phyloP scores from a whole-genome alignment of 768 basidiomycete species.

The Mrakia blollopis region DNA sequence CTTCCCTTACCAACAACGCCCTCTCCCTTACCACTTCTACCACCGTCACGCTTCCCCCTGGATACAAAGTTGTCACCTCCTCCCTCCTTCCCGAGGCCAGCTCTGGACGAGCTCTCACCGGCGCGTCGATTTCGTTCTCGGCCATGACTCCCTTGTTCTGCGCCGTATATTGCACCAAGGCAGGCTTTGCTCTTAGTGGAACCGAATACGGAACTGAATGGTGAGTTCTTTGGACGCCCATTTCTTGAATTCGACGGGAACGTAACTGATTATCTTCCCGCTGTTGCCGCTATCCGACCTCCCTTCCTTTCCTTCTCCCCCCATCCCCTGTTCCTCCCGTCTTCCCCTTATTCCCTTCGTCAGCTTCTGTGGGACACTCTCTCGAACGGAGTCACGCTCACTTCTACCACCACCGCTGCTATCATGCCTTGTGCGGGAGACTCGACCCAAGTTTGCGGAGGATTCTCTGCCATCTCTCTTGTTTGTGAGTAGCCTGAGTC shows the following conservation, averaged over 20 bases:
- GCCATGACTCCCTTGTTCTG: conserved; percentile 38
- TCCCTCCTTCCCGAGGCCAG: conserved; percentile 17
- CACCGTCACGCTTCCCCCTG: conserved; percentile 9
- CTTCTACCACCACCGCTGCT: conserved; percentile 12
- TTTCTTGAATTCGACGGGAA: too few species aligned
- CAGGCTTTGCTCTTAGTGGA: conserved; percentile 35
- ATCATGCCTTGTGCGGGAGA: conserved; percentile 18
- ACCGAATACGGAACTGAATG: conserved; percentile 36
- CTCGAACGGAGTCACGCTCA: conserved; percentile 20
- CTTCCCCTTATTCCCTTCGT: not conserved
- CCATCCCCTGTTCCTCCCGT: not conserved
- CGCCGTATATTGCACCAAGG: conserved; percentile 35
- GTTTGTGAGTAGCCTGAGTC: not conserved
- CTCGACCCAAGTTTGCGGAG: conserved; percentile 17
- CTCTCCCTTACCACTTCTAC: not conserved
- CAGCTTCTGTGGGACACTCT: conserved; percentile 2
- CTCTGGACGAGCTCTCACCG: conserved; percentile 35
- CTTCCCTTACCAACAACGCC: not conserved
- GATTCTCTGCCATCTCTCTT: not conserved
- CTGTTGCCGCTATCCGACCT: too few species aligned
- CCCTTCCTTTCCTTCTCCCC: not conserved
- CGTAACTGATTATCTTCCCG: too few species aligned
- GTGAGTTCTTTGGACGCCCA: not conserved
- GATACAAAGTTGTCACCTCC: conserved; percentile 8
- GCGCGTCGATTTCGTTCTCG: conserved; percentile 31